phyloP scores from a whole-genome alignment of 306 rosid genomes.

The Hylodesmum podocarpum region DNA sequence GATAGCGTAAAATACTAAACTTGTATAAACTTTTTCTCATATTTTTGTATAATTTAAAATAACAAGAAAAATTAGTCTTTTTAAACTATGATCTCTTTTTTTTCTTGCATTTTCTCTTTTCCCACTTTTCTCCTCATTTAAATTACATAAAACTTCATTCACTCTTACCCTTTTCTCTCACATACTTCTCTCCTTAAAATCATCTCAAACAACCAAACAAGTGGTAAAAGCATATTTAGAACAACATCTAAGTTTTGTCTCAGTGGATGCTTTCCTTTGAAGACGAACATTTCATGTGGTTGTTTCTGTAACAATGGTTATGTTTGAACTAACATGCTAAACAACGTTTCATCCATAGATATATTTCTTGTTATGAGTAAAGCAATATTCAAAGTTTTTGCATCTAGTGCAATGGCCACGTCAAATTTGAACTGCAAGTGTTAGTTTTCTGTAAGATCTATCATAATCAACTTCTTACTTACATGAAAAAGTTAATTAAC shows the following conservation, averaged over 20 bases:
- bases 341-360: background rate
- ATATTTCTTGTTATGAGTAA: background rate
- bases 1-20: no score
- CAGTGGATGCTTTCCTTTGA: slow-evolving; percentile 22
- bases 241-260: background rate
- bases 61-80: no score
- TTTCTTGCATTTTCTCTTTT: no score
- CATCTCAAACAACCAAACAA: no score
- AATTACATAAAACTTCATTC: no score
- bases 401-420: background rate
- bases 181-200: no score
- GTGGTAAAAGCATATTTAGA: background rate
- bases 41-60: no score
- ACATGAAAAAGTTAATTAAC: slow-evolving; percentile 9
- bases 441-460: background rate
- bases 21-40: no score
- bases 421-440: background rate
- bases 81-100: no score
- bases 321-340: slow-evolving; percentile 22
- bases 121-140: no score
- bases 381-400: background rate
- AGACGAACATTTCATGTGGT: background rate
- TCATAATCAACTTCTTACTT: background rate
- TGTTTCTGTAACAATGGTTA: slow-evolving; percentile 4
- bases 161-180: no score